Conservation (phyloP, 164 flowering plant genomes). For the Chloranthus sessilifolius region DNA sequence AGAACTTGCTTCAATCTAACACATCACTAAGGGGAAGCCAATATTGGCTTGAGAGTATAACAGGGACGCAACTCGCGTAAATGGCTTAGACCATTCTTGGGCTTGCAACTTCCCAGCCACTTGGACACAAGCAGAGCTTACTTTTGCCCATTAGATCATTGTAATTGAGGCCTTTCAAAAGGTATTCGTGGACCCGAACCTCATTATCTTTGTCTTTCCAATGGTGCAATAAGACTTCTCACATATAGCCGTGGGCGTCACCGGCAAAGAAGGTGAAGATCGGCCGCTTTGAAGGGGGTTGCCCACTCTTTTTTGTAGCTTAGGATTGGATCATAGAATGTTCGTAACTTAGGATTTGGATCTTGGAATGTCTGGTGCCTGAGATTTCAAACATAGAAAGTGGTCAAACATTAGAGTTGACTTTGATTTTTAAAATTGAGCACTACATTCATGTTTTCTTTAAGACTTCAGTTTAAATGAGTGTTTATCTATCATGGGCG, state of each 20-base stretch:
- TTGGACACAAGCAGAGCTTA: conserved; percentile 13
- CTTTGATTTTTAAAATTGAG: too few relatives aligned
- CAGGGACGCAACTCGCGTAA: conserved; percentile 11
- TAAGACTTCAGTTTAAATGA: too few relatives aligned
- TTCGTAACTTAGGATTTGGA: conserved; percentile 2
- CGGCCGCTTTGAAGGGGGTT: not conserved
- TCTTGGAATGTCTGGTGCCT: conserved; percentile 5
- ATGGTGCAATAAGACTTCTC: conserved; percentile 5
- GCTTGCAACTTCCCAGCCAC: conserved; percentile 14
- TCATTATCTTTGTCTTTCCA: conserved; percentile 6
- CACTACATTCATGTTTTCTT: too few relatives aligned
- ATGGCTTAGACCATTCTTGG: conserved; percentile 13
- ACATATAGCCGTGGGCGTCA: conserved; percentile 5
- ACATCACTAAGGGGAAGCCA: conserved; percentile 10
- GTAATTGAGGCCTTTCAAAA: not conserved
- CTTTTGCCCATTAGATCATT: not conserved
- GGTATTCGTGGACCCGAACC: conserved; percentile 4
- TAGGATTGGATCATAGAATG: not conserved
- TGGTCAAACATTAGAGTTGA: too few relatives aligned
- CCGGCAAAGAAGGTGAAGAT: conserved; percentile 14
- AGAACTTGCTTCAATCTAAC: conserved; percentile 8
- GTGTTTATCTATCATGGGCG: too few relatives aligned
- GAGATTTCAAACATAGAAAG: not conserved
- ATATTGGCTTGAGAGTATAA: conserved; percentile 9
- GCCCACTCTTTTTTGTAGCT: not conserved